A percentile compares a stretch with the other conserved stretches of the same genome.
Conservation (phyloP, 2,329 filamentous ascomycete genomes). For the Chaetomium sp. region DNA sequence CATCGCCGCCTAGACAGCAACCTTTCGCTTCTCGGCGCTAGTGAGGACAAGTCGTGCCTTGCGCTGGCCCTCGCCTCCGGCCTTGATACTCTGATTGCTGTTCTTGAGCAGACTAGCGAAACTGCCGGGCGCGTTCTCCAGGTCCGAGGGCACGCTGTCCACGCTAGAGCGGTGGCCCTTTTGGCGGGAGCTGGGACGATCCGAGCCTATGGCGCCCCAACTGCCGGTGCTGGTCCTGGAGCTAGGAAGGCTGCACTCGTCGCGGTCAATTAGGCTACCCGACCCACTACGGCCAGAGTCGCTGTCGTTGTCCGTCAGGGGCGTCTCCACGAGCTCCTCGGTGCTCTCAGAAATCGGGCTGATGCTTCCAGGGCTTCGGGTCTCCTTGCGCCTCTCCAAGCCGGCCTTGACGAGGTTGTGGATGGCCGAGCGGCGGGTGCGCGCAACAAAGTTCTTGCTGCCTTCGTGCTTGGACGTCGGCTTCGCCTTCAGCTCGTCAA, state of each 20-base stretch:
- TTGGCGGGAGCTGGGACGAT: slow-evolving; percentile 67
- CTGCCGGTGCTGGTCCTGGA: slow-evolving; percentile 68
- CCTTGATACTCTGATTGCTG: slow-evolving; percentile 46
- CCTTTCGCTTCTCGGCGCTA: slow-evolving; percentile 86
- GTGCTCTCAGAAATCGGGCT: slow-evolving; percentile 81
- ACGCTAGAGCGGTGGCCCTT: slow-evolving; percentile 53
- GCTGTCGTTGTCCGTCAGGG: slow-evolving; percentile 67
- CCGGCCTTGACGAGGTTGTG: slow-evolving; percentile 88
- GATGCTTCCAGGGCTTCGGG: slow-evolving; percentile 68
- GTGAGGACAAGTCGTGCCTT: slow-evolving; percentile 84
- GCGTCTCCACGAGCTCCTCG: slow-evolving; percentile 56
- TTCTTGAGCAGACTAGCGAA: slow-evolving; percentile 63
- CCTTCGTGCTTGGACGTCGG: slow-evolving; percentile 91
- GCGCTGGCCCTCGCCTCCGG: slow-evolving; percentile 58
- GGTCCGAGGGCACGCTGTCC: slow-evolving; percentile 53
- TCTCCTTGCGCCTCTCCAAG: slow-evolving; percentile 74
- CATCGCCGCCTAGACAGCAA: slow-evolving; percentile 29
- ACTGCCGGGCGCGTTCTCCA: slow-evolving; percentile 50
- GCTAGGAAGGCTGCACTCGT: slow-evolving; percentile 61
- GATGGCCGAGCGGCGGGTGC: slow-evolving; percentile 85
- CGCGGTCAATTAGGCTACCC: slow-evolving; percentile 67
- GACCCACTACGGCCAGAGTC: slow-evolving; percentile 67
- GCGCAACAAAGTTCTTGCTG: slow-evolving; percentile 94
- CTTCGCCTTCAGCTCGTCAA: slow-evolving; percentile 84
- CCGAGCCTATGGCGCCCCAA: slow-evolving; percentile 77